These are phyloP conservation scores for Aphanoascus verrucosus DNA, from an alignment of 2,329 filamentous ascomycete species.

Conservation along the genomic window DNA sequence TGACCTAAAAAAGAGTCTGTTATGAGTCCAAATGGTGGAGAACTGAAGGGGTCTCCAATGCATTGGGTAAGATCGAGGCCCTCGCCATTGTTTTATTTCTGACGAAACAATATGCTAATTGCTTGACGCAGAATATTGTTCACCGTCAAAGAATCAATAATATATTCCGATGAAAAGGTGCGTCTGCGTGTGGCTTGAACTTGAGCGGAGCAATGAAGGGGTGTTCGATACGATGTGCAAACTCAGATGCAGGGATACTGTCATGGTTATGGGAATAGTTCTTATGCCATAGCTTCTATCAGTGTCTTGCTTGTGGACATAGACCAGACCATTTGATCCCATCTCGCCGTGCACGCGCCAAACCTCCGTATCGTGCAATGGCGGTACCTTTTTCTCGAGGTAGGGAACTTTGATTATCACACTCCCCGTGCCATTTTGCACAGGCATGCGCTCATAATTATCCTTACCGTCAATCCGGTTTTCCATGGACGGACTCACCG, in stretches of 20 bases:
- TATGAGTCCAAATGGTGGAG: too few species aligned
- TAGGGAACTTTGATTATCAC: background rate
- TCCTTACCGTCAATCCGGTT: background rate
- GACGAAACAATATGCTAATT: too few species aligned
- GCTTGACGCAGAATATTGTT: too few species aligned
- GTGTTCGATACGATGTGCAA: conserved; percentile 52
- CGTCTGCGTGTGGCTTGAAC: too few species aligned
- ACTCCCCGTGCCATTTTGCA: too few species aligned
- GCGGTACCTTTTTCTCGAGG: conserved; percentile 6
- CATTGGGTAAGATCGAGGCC: too few species aligned
- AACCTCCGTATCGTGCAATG: background rate
- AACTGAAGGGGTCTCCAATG: too few species aligned
- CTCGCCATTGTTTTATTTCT: too few species aligned
- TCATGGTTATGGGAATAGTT: conserved; percentile 98
- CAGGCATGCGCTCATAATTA: background rate
- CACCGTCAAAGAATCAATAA: too few species aligned
- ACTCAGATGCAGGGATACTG: conserved; percentile 85
- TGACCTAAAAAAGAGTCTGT: too few species aligned
- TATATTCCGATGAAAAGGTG: too few species aligned
- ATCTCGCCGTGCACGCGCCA: conserved; percentile 8
- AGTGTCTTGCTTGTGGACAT: conserved; percentile 77
- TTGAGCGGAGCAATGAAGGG: conserved; percentile 15
- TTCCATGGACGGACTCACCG: conserved; percentile 7
- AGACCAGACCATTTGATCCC: conserved; percentile 7
- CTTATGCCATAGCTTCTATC: conserved; percentile 96